Conservation (phyloP, 805 yeast species). For the Sugiyamaella chiloensis region DNA sequence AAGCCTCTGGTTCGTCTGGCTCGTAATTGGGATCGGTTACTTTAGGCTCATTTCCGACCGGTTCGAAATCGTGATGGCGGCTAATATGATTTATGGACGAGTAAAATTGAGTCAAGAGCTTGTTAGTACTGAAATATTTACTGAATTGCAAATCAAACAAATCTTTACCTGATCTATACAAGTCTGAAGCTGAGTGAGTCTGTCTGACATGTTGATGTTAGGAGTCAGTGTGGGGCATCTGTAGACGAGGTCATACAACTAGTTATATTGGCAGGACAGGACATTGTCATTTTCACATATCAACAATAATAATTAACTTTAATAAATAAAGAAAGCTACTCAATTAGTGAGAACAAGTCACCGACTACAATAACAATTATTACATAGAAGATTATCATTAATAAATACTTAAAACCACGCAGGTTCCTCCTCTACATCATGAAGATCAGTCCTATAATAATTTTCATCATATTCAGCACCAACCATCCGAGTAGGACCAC, state of each 20-base stretch:
- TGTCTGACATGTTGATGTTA: constrained; percentile 67
- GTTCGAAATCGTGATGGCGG: constrained; percentile 62
- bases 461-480: background rate
- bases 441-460: constrained; percentile 10
- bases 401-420: too few species aligned
- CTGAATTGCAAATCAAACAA: too few species aligned
- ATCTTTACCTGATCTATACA: constrained; percentile 68
- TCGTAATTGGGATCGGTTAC: constrained; percentile 54
- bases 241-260: background rate
- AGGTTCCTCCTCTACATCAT: constrained; percentile 19
- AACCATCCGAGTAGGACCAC: background rate
- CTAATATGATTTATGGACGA: constrained; percentile 50
- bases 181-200: constrained; percentile 84
- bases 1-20: constrained; percentile 26
- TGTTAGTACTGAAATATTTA: too few species aligned
- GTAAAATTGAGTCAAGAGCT: constrained; percentile 37
- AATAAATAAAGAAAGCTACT: too few species aligned
- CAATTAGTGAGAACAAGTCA: too few species aligned
- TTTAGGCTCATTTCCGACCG: constrained; percentile 50
- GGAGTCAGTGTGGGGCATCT: background rate
- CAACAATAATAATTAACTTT: too few species aligned
- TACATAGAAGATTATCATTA: too few species aligned
- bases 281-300: too few species aligned
- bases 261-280: too few species aligned
- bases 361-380: too few species aligned